Percentiles rank a stretch among this genome's conserved stretches.
These are phyloP conservation scores for Posidonia oceanica DNA, from an alignment of 116 monocot genomes.

Conservation along the genomic window DNA sequence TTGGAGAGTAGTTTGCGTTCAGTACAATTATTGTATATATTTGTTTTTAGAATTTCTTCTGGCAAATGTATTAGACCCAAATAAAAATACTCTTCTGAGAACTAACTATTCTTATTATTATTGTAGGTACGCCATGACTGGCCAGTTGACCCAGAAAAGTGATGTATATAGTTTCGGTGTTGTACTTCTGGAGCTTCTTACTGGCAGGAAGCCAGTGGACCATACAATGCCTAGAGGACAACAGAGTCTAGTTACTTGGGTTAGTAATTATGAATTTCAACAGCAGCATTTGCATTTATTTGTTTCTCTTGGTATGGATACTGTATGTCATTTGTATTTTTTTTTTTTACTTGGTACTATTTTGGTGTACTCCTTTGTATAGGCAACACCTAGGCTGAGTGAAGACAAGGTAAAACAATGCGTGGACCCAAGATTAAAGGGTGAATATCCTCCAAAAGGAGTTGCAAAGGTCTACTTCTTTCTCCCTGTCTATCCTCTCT, in stretches of 20 bases:
- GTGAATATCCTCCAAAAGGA: slow-evolving; percentile 93
- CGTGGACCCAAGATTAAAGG: slow-evolving; percentile 80
- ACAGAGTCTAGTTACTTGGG: slow-evolving; percentile 95
- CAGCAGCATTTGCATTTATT: neutral
- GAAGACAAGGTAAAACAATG: slow-evolving; percentile 97
- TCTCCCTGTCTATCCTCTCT: neutral
- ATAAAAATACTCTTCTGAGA: neutral
- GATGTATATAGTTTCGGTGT: slow-evolving; percentile 98
- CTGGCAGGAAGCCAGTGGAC: slow-evolving; percentile 92
- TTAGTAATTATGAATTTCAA: slow-evolving; percentile 10
- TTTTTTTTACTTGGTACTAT: too few species aligned
- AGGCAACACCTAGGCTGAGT: slow-evolving; percentile 89
- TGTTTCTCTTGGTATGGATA: neutral
- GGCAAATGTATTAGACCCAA: neutral
- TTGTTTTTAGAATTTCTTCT: neutral
- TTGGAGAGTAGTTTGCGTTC: too few species aligned
- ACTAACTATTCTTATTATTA: neutral
- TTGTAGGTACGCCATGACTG: slow-evolving; percentile 94
- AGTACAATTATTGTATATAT: too few species aligned
- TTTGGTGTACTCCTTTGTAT: neutral
- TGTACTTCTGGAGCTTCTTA: slow-evolving; percentile 90
- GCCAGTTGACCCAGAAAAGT: slow-evolving; percentile 89
- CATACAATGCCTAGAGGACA: slow-evolving; percentile 98
- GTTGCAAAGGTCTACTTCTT: slow-evolving; percentile 75
- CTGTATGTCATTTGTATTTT: neutral